Conservation (phyloP, 306 rosid genomes). For the Cucurbita maxima region DNA sequence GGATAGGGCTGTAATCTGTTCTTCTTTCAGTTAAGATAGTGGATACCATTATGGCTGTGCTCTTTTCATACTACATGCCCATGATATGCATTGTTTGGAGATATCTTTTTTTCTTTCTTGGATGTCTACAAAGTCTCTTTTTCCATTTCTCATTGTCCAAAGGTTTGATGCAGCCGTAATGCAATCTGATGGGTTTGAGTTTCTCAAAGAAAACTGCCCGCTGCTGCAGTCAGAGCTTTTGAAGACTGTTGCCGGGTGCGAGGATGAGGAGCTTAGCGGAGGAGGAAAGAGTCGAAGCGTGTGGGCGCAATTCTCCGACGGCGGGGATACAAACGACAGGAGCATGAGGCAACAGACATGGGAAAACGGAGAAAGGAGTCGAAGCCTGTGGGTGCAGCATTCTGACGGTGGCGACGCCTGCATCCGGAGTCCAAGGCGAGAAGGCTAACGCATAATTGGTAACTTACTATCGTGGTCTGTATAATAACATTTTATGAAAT, state of each 20-base stretch:
- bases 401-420: conserved; percentile 60
- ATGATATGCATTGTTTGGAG: neutral
- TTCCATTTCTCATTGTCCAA: neutral
- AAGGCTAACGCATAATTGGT: conserved; percentile 26
- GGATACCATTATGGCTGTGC: neutral
- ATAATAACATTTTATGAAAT: neutral
- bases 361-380: conserved; percentile 68
- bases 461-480: neutral
- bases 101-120: neutral
- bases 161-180: conserved; percentile 60
- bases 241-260: conserved; percentile 85
- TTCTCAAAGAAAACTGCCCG: conserved; percentile 80
- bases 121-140: neutral
- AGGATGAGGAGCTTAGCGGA: conserved; percentile 61
- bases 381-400: conserved; percentile 59
- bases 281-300: conserved; percentile 80
- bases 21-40: neutral
- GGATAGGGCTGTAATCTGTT: neutral
- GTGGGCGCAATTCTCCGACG: conserved; percentile 94
- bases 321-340: conserved; percentile 72
- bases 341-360: conserved; percentile 76
- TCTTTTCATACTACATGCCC: neutral
- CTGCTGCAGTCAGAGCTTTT: conserved; percentile 83
- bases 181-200: conserved; percentile 89
- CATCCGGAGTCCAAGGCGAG: conserved; percentile 57